Conservation (phyloP, 2,329 filamentous ascomycete species). For the Paraphoma chrysanthemicola region DNA sequence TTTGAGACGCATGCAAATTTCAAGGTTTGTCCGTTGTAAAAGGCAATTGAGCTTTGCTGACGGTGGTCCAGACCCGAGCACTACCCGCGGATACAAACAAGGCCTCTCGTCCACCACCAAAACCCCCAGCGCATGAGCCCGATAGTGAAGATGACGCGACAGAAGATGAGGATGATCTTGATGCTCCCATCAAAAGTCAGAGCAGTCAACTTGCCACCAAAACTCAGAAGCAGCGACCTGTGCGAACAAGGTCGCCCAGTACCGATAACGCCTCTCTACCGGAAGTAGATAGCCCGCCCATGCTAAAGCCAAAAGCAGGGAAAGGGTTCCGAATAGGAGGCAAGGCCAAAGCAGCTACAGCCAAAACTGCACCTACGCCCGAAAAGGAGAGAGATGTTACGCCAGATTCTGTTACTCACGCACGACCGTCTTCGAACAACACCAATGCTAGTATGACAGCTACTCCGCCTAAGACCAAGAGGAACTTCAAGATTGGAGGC, state of each 20-base stretch:
- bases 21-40: constrained; percentile 15
- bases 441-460: background rate
- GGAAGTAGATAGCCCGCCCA: constrained; percentile 2
- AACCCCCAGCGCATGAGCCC: background rate
- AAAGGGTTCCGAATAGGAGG: constrained; percentile 42
- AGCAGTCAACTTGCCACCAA: constrained; percentile 12
- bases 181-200: constrained; percentile 34
- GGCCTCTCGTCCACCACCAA: background rate
- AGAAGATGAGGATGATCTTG: constrained; percentile 51
- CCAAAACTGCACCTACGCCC: constrained; percentile 2
- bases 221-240: background rate
- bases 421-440: constrained; percentile 4
- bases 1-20: constrained; percentile 45
- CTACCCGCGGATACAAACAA: constrained; percentile 1
- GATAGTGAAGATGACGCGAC: constrained; percentile 26
- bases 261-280: constrained; percentile 7
- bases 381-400: background rate
- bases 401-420: constrained; percentile 1
- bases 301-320: constrained; percentile 16
- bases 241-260: constrained; percentile 8
- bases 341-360: constrained; percentile 15
- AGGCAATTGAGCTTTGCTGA: constrained; percentile 4
- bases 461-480: constrained; percentile 22
- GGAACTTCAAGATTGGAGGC: constrained; percentile 43
- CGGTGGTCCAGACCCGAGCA: constrained; percentile 16